phyloP scores from a whole-genome alignment of 768 basidiomycete species.

The Stropharia rugosoannulata region DNA sequence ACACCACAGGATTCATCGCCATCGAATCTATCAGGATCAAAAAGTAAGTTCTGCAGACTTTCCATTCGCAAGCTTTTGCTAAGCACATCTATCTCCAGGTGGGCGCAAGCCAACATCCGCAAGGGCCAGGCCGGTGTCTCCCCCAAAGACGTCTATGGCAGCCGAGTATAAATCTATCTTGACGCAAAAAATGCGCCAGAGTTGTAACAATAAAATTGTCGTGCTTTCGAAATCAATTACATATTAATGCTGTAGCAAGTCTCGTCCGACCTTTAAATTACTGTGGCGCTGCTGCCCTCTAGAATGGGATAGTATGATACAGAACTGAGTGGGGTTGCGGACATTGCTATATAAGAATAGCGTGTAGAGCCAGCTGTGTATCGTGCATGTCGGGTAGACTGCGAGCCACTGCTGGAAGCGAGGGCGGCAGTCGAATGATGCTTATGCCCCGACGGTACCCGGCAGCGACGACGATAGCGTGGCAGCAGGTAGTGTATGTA shows the following conservation, averaged over 20 bases:
- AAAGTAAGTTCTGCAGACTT: slow-evolving; percentile 54
- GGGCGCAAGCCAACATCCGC: slow-evolving; percentile 85
- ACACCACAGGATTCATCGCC: slow-evolving; percentile 94
- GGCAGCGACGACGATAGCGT: too few species aligned
- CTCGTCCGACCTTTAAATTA: background rate
- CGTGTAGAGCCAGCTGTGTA: background rate
- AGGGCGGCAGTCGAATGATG: too few species aligned
- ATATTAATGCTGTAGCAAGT: slow-evolving; percentile 2
- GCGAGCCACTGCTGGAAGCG: too few species aligned
- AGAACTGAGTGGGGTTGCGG: background rate
- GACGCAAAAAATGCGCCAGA: background rate
- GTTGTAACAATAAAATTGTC: background rate
- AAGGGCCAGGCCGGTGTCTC: slow-evolving; percentile 81
- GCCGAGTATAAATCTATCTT: slow-evolving; percentile 38
- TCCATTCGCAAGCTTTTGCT: slow-evolving; percentile 5
- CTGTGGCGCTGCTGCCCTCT: background rate
- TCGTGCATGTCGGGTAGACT: too few species aligned
- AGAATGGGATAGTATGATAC: background rate
- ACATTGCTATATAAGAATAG: background rate
- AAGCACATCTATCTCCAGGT: slow-evolving; percentile 39
- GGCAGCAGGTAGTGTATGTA: too few species aligned
- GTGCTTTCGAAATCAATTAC: background rate
- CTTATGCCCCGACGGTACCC: too few species aligned
- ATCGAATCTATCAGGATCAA: slow-evolving; percentile 98
- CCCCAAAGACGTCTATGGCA: slow-evolving; percentile 78